Percentiles rank a stretch among this genome's conserved stretches.
Evolutionary conservation across 306 rosid genomes (phyloP).

Genomic region (Cyamopsis tetragonoloba): DNA sequence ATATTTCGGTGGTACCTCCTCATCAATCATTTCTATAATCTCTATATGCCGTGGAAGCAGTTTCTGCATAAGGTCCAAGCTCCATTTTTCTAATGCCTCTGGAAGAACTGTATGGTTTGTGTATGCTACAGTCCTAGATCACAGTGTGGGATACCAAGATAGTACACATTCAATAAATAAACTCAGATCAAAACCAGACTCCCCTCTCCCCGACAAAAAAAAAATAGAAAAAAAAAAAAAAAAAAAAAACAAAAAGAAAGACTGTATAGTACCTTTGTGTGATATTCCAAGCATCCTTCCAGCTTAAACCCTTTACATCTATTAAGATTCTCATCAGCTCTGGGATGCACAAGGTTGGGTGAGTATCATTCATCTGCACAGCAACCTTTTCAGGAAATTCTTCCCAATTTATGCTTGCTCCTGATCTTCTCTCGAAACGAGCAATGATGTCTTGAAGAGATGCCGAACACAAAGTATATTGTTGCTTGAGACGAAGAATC

Average conservation of each 20-base stretch:
- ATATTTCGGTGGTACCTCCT: slow-evolving; percentile 59
- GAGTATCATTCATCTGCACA: slow-evolving; percentile 99
- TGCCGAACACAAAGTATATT: slow-evolving; percentile 93
- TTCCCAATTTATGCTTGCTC: slow-evolving; percentile 64
- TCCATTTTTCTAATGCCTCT: slow-evolving; percentile 99
- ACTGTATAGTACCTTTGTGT: slow-evolving; percentile 68
- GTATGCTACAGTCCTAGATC: slow-evolving; percentile 87
- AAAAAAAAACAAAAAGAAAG: neutral
- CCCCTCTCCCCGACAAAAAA: neutral
- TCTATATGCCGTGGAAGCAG: slow-evolving; percentile 96
- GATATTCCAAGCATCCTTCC: slow-evolving; percentile 95
- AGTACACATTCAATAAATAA: slow-evolving; percentile 23
- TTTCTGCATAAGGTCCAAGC: slow-evolving; percentile 80
- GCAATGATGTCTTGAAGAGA: slow-evolving; percentile 96
- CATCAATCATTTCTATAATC: slow-evolving; percentile 84
- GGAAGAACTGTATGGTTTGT: slow-evolving; percentile 98
- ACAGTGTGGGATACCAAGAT: slow-evolving; percentile 27
- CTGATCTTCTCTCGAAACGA: slow-evolving; percentile 86
- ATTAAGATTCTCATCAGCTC: slow-evolving; percentile 86
- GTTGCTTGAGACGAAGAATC: slow-evolving; percentile 92
- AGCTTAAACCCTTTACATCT: slow-evolving; percentile 78
- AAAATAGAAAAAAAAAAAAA: neutral
- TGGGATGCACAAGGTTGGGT: slow-evolving; percentile 98
- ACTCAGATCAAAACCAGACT: slow-evolving; percentile 3
- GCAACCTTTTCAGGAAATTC: slow-evolving; percentile 92